Conservation (phyloP, 2,329 filamentous ascomycete genomes). For the Kalaharituber pfeilii region DNA sequence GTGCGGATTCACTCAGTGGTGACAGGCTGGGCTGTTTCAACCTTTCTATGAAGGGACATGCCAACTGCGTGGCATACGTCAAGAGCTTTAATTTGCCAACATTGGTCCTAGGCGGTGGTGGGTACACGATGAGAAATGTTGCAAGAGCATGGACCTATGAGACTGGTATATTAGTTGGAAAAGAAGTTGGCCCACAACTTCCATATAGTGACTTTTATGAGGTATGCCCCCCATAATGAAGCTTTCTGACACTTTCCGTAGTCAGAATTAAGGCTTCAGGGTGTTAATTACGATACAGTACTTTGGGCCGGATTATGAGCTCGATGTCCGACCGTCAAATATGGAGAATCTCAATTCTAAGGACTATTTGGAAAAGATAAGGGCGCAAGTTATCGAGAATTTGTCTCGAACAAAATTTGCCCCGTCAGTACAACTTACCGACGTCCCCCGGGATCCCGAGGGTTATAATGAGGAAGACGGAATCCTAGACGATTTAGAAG, state of each 20-base stretch:
- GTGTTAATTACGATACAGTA: constrained; percentile 34
- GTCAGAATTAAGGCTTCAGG: no score
- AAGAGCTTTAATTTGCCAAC: constrained; percentile 50
- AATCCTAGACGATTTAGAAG: constrained; percentile 45
- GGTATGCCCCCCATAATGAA: constrained; percentile 26
- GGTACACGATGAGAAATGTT: constrained; percentile 51
- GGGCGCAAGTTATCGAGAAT: constrained; percentile 47
- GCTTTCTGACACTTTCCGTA: background rate
- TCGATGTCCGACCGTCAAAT: constrained; percentile 51
- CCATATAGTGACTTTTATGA: constrained; percentile 58
- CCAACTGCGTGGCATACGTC: constrained; percentile 52
- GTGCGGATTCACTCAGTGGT: constrained; percentile 49
- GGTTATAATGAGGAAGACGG: constrained; percentile 50
- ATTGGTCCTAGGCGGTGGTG: constrained; percentile 48
- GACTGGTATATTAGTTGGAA: constrained; percentile 44
- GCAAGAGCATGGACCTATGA: constrained; percentile 53
- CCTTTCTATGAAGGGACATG: constrained; percentile 51
- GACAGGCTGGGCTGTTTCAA: constrained; percentile 54
- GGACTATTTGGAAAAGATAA: constrained; percentile 53
- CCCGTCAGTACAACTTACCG: constrained; percentile 47
- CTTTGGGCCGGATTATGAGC: constrained; percentile 51
- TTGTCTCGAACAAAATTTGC: constrained; percentile 44
- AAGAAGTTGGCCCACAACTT: constrained; percentile 42
- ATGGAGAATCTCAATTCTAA: constrained; percentile 55
- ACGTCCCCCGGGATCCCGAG: constrained; percentile 41